Conservation (phyloP, 2,329 filamentous ascomycete species). For the Claviceps sp. region DNA sequence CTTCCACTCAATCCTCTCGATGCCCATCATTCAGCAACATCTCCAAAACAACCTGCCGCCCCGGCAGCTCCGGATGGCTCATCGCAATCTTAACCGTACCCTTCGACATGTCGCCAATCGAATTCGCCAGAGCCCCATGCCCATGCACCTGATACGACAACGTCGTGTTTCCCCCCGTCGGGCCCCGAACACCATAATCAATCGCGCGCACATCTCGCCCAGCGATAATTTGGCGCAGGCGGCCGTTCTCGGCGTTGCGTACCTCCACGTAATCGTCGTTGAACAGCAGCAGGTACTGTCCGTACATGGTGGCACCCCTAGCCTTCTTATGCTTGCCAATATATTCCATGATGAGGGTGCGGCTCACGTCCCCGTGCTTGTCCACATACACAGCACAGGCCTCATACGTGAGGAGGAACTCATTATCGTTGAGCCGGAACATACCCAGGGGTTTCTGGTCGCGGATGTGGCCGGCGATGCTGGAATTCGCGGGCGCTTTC, state of each 20-base stretch:
- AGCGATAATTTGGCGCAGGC: conserved; percentile 84
- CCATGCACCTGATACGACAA: conserved; percentile 20
- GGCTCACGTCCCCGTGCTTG: conserved; percentile 90
- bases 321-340: conserved; percentile 77
- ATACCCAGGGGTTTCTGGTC: conserved; percentile 83
- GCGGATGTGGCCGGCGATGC: conserved; percentile 71
- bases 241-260: conserved; percentile 88
- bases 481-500: conserved; percentile 61
- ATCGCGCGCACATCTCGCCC: conserved; percentile 81
- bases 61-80: conserved; percentile 79
- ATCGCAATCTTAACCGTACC: conserved; percentile 88
- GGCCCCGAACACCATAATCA: conserved; percentile 64
- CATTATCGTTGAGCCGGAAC: conserved; percentile 86
- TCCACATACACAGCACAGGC: conserved; percentile 97
- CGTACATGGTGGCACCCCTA: conserved; percentile 74
- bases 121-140: conserved; percentile 20
- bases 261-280: conserved; percentile 96
- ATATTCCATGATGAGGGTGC: conserved; percentile 95
- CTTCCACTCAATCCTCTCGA: conserved; percentile 22
- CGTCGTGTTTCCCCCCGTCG: conserved; percentile 35
- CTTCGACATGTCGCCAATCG: conserved; percentile 36
- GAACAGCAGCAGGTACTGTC: conserved; percentile 83
- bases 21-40: conserved; percentile 85
- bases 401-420: conserved; percentile 88
- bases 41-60: conserved; percentile 81